Evolutionary conservation across 2,329 filamentous ascomycete genomes (phyloP).

Genomic region (Fusarium concolor): DNA sequence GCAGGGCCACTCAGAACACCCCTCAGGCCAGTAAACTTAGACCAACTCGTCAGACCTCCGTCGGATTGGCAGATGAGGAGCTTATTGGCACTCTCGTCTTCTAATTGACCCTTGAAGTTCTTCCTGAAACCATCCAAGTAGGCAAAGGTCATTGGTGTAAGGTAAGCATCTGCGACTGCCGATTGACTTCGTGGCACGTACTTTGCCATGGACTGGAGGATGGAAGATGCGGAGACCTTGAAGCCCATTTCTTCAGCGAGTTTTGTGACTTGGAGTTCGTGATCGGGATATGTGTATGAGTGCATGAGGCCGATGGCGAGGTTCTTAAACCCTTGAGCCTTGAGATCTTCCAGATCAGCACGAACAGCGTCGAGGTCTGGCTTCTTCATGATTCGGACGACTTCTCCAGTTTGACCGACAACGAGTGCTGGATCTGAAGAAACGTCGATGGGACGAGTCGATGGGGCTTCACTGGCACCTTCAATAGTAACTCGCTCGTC

Average conservation of each 20-base stretch:
- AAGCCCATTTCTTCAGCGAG: slow-evolving; percentile 58
- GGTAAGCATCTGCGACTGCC: slow-evolving; percentile 57
- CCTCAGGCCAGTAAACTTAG: slow-evolving; percentile 44
- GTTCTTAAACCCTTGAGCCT: slow-evolving; percentile 66
- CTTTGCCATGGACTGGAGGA: slow-evolving; percentile 58
- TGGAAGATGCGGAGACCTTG: slow-evolving; percentile 52
- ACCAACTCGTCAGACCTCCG: slow-evolving; percentile 46
- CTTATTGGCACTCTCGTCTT: slow-evolving; percentile 47
- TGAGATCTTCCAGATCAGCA: slow-evolving; percentile 68
- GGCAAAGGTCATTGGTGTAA: slow-evolving; percentile 55
- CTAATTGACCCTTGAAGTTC: slow-evolving; percentile 43
- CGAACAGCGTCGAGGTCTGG: slow-evolving; percentile 67
- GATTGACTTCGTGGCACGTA: slow-evolving; percentile 58
- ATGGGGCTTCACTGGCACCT: slow-evolving; percentile 78
- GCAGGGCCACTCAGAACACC: slow-evolving; percentile 47
- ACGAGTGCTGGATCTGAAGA: slow-evolving; percentile 67
- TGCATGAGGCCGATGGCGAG: slow-evolving; percentile 76
- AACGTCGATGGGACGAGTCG: slow-evolving; percentile 60
- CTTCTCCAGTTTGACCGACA: slow-evolving; percentile 74
- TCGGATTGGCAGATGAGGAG: slow-evolving; percentile 48
- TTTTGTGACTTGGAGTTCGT: slow-evolving; percentile 57
- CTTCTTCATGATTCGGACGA: slow-evolving; percentile 72
- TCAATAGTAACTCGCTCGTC: slow-evolving; percentile 80
- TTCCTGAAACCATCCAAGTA: slow-evolving; percentile 52
- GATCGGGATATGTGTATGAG: slow-evolving; percentile 72